Base-by-base conservation (phyloP, 192 early-diverging fungal species). In the Podila epigama region DNA sequence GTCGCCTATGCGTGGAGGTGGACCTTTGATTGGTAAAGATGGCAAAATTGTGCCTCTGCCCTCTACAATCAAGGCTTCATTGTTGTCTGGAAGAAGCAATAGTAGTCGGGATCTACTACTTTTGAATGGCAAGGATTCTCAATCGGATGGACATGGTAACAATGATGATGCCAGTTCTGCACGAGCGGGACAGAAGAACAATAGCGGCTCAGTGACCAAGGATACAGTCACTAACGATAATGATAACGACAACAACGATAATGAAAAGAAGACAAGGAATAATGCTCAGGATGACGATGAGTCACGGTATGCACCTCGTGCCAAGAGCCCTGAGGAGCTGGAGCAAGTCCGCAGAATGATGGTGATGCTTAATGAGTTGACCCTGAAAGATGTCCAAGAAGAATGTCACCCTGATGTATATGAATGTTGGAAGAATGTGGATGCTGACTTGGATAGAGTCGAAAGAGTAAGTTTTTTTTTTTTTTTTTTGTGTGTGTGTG, bases 401-500 rank as follows among this genome's bases (percentile, higher is more conserved):
- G 73, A 77, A 13, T 77, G 73, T 54, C 73, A 77, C 48, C 73
- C 73, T 25, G 73, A 77, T 8, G 73, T 77, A 15, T 77, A 77
- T 39, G 73, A 77, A 1, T 77, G 73, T 13, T 77, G 73, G 73
- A 77, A 77, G 56, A 61, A 77, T 48, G 66, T 77, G 20, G 73
- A 77, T 63, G 73, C 65, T 1, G 66, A 77, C 48, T 56, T 77
- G 32, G 73, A 77, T 53, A 59, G 73, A 8, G 73, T 77, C 8
- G 73, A 77, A 44, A 13, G 66, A 61, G 73, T 77, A 60, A 51
- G 73, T 42, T 13, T 2, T 34, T 4, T 18, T 8, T 29, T 36
- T 15, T 53, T 44, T 12, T 50, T 58, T 52, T 37, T 28, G 20
- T 63, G 10, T 53, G 36, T 42, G 41, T 12, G 28, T 6, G 27